phyloP scores from a whole-genome alignment of 805 yeast genomes.

The Lipomyces starkeyi region DNA sequence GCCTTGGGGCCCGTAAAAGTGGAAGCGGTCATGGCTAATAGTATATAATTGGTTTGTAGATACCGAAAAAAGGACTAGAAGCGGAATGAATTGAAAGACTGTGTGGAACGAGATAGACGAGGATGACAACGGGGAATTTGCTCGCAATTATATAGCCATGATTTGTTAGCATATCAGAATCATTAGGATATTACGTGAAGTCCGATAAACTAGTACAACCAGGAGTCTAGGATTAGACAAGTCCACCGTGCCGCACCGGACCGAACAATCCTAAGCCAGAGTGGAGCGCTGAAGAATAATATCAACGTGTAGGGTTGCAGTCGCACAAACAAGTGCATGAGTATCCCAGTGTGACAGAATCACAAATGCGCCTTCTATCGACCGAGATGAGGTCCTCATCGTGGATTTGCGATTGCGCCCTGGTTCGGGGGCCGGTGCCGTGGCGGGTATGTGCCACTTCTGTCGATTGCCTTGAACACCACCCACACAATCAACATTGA shows the following conservation, averaged over 20 bases:
- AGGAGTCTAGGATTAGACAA: background rate
- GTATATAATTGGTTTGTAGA: background rate
- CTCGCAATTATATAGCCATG: background rate
- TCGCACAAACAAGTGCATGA: background rate
- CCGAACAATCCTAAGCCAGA: background rate
- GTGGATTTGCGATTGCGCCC: background rate
- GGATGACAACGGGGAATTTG: background rate
- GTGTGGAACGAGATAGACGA: background rate
- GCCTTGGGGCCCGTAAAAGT: background rate
- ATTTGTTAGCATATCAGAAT: background rate
- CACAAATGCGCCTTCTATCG: background rate
- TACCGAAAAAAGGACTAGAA: background rate
- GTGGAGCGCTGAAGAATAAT: slow-evolving; percentile 1
- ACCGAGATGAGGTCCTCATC: background rate
- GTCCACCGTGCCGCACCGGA: background rate
- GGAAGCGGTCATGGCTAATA: background rate
- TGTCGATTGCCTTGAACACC: background rate
- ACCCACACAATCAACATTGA: background rate
- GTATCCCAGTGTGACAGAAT: background rate
- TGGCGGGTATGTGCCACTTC: background rate
- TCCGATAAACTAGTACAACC: background rate
- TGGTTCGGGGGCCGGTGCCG: background rate
- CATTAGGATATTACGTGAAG: background rate
- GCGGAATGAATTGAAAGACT: background rate
- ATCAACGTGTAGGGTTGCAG: background rate